Evolutionary conservation across 805 yeast species (phyloP).

Genomic region (Hanseniaspora mollemarum): DNA sequence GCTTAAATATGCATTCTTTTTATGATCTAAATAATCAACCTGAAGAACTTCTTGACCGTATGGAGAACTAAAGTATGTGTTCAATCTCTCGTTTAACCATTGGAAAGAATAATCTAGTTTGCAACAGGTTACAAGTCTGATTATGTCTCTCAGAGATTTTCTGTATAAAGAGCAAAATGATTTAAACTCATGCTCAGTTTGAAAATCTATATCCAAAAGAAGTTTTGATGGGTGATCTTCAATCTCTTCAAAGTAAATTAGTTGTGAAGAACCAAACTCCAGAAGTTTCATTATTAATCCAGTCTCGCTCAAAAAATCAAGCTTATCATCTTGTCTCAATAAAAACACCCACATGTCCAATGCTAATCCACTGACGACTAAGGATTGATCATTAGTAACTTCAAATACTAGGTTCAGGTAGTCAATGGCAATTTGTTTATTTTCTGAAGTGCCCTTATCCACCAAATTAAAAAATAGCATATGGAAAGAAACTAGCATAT

Average conservation of each 20-base stretch:
- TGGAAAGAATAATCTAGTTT: conserved; percentile 67
- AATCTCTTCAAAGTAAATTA: conserved; percentile 60
- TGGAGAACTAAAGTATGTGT: conserved; percentile 57
- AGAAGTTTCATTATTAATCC: conserved; percentile 54
- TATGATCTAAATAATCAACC: conserved; percentile 42
- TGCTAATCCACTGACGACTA: conserved; percentile 82
- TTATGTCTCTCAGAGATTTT: conserved; percentile 79
- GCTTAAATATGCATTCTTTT: conserved; percentile 56
- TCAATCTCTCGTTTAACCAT: conserved; percentile 70
- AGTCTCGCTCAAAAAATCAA: conserved; percentile 37
- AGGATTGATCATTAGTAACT: conserved; percentile 72
- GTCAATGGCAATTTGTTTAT: conserved; percentile 36
- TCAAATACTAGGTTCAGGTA: conserved; percentile 66
- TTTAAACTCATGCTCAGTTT: conserved; percentile 65
- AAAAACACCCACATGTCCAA: conserved; percentile 91
- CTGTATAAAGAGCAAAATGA: conserved; percentile 70
- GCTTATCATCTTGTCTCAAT: conserved; percentile 65
- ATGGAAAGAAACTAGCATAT: conserved; percentile 78
- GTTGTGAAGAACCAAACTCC: conserved; percentile 64
- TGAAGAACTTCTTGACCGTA: conserved; percentile 55
- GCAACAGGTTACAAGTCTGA: conserved; percentile 75
- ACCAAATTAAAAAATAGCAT: conserved; percentile 53
- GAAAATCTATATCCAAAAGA: conserved; percentile 77
- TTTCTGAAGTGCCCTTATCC: conserved; percentile 32
- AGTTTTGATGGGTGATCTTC: conserved; percentile 54